These are phyloP conservation scores for Aspergillus homomorphus DNA, from an alignment of 495 filamentous ascomycete genomes.

Conservation along the genomic window DNA sequence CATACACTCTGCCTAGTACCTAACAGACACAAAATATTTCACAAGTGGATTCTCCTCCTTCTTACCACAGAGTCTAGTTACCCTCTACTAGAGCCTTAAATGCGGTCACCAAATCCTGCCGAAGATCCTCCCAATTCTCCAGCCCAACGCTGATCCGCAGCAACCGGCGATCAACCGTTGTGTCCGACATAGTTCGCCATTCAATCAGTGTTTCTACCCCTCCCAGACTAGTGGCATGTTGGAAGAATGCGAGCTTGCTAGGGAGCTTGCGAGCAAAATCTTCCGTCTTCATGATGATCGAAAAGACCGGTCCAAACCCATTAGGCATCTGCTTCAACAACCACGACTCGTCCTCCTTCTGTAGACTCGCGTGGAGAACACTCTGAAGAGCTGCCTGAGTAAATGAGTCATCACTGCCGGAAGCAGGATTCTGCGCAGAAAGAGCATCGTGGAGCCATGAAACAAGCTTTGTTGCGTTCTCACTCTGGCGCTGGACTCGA, in stretches of 20 bases:
- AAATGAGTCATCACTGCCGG: conserved; percentile 36
- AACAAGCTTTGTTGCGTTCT: conserved; percentile 65
- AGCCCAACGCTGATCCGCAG: conserved; percentile 82
- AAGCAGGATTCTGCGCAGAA: conserved; percentile 24
- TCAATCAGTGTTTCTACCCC: conserved; percentile 89
- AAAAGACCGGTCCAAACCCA: conserved; percentile 87
- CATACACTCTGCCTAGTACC: no score
- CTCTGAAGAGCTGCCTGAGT: conserved; percentile 53
- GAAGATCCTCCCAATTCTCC: conserved; percentile 84
- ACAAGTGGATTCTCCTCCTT: no score
- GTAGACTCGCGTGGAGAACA: conserved; percentile 74
- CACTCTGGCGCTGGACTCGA: conserved; percentile 70
- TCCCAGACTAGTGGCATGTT: conserved; percentile 91
- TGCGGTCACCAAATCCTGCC: conserved; percentile 67
- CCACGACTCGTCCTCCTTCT: conserved; percentile 67
- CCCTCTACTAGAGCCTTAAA: conserved; percentile 42
- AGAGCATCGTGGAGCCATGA: conserved; percentile 60
- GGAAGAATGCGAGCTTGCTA: conserved; percentile 75
- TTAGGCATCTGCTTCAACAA: conserved; percentile 85
- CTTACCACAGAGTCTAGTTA: conserved; percentile 10
- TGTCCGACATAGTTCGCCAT: conserved; percentile 73
- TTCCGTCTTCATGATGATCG: conserved; percentile 60
- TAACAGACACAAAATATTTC: not conserved
- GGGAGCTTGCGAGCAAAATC: conserved; percentile 65
- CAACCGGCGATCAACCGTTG: conserved; percentile 65